A percentile compares a stretch with the other conserved stretches of the same genome.
Conservation (phyloP, 805 yeast species). For the Kodamaea nitidulidarum region DNA sequence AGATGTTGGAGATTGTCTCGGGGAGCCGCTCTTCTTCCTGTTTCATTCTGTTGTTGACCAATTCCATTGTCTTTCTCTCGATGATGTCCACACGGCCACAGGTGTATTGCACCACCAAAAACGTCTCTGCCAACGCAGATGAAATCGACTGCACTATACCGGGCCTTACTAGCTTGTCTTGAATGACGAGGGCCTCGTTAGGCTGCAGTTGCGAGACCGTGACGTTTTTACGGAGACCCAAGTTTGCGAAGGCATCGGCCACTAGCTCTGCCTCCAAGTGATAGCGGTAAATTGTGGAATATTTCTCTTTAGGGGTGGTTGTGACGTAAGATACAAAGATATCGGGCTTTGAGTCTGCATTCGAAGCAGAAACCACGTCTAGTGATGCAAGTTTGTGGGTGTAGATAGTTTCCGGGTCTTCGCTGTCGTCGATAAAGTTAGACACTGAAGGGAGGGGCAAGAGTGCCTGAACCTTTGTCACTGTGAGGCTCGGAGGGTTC, state of each 20-base stretch:
- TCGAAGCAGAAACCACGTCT: slow-evolving; percentile 44
- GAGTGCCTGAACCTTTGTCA: slow-evolving; percentile 32
- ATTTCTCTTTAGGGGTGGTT: slow-evolving; percentile 10
- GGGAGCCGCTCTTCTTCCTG: neutral
- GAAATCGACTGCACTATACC: slow-evolving; percentile 27
- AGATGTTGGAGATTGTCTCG: slow-evolving; percentile 33
- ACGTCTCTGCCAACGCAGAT: slow-evolving; percentile 36
- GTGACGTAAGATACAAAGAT: slow-evolving; percentile 40
- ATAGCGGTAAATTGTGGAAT: slow-evolving; percentile 27
- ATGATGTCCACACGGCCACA: slow-evolving; percentile 46
- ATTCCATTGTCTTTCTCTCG: slow-evolving; percentile 31
- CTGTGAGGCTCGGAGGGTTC: slow-evolving; percentile 35
- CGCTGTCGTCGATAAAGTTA: slow-evolving; percentile 12
- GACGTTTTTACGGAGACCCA: slow-evolving; percentile 22
- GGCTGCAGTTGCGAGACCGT: neutral
- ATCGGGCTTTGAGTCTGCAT: slow-evolving; percentile 41
- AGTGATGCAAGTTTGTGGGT: slow-evolving; percentile 23
- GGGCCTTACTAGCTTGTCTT: slow-evolving; percentile 25
- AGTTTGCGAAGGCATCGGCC: slow-evolving; percentile 27
- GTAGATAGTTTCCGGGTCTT: slow-evolving; percentile 11
- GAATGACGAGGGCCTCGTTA: slow-evolving; percentile 17
- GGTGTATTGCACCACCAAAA: slow-evolving; percentile 36
- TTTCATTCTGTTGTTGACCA: slow-evolving; percentile 13
- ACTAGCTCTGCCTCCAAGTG: slow-evolving; percentile 21
- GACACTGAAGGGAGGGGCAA: slow-evolving; percentile 19